phyloP scores from a whole-genome alignment of 2,329 filamentous ascomycete species.

The Penicillium sp. region DNA sequence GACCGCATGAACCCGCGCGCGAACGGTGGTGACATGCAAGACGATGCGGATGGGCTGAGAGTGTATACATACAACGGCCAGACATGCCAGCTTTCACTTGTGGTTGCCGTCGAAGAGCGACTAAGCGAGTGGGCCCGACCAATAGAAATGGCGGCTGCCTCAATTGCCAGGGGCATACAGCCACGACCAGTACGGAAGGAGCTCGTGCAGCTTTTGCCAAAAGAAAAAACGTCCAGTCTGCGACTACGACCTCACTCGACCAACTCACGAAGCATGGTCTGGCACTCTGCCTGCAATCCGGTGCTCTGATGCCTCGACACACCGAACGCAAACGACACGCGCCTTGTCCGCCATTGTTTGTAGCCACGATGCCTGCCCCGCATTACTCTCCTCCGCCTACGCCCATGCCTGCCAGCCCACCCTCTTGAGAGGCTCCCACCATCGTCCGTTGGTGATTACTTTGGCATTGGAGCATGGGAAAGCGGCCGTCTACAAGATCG shows the following conservation, averaged over 20 bases:
- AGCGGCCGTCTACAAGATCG: constrained; percentile 8
- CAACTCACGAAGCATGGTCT: background rate
- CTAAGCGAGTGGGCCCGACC: constrained; percentile 19
- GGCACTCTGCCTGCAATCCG: background rate
- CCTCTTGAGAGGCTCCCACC: background rate
- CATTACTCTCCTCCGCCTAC: constrained; percentile 9
- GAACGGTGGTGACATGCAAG: constrained; percentile 20
- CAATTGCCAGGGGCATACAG: constrained; percentile 17
- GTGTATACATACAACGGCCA: constrained; percentile 4
- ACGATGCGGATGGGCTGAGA: background rate
- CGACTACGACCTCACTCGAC: background rate
- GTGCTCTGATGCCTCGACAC: background rate
- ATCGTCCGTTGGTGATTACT: background rate
- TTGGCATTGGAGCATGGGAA: constrained; percentile 10
- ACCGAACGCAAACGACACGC: background rate
- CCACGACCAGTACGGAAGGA: background rate
- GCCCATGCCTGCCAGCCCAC: background rate
- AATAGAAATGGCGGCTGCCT: constrained; percentile 21
- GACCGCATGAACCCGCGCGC: constrained; percentile 31
- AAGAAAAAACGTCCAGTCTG: no score
- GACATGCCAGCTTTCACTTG: constrained; percentile 24
- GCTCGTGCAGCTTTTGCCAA: background rate
- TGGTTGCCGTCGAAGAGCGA: constrained; percentile 12
- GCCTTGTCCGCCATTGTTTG: background rate
- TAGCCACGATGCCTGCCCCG: constrained; percentile 13